phyloP scores from a whole-genome alignment of 2,329 filamentous ascomycete species.

The Cadophora malorum region DNA sequence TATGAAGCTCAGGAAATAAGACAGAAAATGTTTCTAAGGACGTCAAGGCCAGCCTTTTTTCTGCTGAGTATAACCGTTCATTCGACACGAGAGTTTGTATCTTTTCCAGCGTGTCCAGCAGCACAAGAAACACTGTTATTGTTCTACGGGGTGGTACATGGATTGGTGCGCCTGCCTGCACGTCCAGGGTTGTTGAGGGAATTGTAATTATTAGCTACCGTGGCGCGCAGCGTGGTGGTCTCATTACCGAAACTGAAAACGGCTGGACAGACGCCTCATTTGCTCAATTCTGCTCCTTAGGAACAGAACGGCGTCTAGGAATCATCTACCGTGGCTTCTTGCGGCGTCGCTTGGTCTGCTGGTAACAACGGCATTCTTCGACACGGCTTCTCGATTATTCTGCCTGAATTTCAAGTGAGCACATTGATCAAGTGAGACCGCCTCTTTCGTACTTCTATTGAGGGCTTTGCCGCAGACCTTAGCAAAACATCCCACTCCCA shows the following conservation, averaged over 20 bases:
- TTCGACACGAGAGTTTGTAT: not conserved
- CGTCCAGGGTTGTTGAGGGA: not conserved
- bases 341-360: not conserved
- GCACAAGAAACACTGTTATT: too few species aligned
- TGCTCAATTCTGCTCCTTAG: not conserved
- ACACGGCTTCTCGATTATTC: not conserved
- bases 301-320: not conserved
- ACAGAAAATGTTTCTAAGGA: too few species aligned
- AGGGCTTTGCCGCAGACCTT: not conserved
- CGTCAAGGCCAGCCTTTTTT: too few species aligned
- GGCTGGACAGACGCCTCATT: slow-evolving; percentile 8
- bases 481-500: not conserved
- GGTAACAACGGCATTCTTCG: not conserved
- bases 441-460: not conserved
- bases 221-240: not conserved
- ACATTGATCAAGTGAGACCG: not conserved
- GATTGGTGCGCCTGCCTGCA: not conserved
- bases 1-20: too few species aligned
- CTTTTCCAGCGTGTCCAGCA: too few species aligned
- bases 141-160: not conserved
- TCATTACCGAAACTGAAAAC: not conserved
- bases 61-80: not conserved
- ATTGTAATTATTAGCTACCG: slow-evolving; percentile 1
- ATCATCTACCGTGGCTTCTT: not conserved
- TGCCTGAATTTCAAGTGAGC: not conserved